Evolutionary conservation across 106 monocot species (phyloP), one percentile per base, ranked within the genome.

Genomic region (Dioscorea alata): DNA sequence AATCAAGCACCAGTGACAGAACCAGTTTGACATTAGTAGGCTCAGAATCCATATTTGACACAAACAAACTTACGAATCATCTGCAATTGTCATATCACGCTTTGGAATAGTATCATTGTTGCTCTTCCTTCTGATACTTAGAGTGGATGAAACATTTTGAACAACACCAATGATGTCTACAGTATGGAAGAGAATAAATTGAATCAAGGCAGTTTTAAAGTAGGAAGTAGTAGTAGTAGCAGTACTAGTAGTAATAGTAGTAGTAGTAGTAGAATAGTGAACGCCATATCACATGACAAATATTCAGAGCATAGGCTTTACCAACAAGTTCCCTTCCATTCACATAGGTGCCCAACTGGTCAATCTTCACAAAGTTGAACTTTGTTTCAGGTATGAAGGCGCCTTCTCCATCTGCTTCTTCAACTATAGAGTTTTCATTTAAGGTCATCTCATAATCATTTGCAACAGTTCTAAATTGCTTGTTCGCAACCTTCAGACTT

Each of bases 381-480:
- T 92, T 92, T 1, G 79, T 81, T 61, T 86, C 86, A 20, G 97
- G 92, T 60, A 92, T 73, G 57, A 90, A 92, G 57, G 78, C 53
- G 48, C 80, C 83, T 61, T 81, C 85, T 61, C 87, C 90, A 67
- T 67, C 72, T 12, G 83, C 85, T 73, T 90, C 93, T 72, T 99
- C 99, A 82, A 93, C 85, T 65, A 90, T 74, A 23, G 99, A 85
- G 59, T 85, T 90, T 67, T 99, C 99, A 85, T 93, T 90, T 28
- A 99, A 60, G 10, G 71, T 90, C 99, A 99, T 90, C 76, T 93
- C 99, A 70, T 99, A 99, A 67, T 99, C 99, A 83, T 99, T 99
- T 67, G 77, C 73, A 34, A 99, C 99, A 13, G 93, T 99, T 71
- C 77, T 93, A 48, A 93, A 99, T 71, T 88, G 87, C 50, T 85